A percentile compares a stretch with the other conserved stretches of the same genome.
Evolutionary conservation across 1,284 basidiomycete species (phyloP).

Genomic region (Rhodotorula sp.): DNA sequence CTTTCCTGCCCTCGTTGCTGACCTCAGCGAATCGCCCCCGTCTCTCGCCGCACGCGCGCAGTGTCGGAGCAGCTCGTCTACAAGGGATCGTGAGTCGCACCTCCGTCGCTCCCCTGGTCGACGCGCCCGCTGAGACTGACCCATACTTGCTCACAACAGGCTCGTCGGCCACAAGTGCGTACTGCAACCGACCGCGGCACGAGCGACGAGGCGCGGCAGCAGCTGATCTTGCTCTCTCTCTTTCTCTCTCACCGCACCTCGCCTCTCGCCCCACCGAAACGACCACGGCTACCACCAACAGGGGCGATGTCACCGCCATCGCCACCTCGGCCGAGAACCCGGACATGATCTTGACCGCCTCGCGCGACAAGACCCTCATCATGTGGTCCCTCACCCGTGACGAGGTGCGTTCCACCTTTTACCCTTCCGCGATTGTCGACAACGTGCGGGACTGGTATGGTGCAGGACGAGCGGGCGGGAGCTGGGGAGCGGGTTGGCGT

Average conservation of each 20-base stretch:
- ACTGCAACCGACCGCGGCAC: no score
- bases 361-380: conserved; percentile 94
- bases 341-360: conserved; percentile 49
- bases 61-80: conserved; percentile 84
- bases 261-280: conserved; percentile 4
- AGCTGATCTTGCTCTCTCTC: not conserved
- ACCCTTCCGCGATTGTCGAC: not conserved
- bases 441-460: not conserved
- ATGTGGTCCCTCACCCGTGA: conserved; percentile 99
- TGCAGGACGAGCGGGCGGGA: not conserved
- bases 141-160: conserved; percentile 82
- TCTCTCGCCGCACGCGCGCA: not conserved
- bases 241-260: conserved; percentile 1
- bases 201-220: not conserved
- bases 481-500: not conserved
- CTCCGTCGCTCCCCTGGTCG: not conserved
- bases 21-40: not conserved
- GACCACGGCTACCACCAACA: conserved; percentile 2
- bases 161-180: conserved; percentile 90
- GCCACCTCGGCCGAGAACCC: conserved; percentile 47
- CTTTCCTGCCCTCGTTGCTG: not conserved
- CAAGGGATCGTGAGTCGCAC: conserved; percentile 61
- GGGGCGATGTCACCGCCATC: conserved; percentile 47
- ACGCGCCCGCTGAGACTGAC: conserved; percentile 51
- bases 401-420: conserved; percentile 54